Percentiles rank a stretch among this genome's conserved stretches.
Evolutionary conservation across 106 monocot genomes (phyloP).

Genomic region (Cymbidium sinense): DNA sequence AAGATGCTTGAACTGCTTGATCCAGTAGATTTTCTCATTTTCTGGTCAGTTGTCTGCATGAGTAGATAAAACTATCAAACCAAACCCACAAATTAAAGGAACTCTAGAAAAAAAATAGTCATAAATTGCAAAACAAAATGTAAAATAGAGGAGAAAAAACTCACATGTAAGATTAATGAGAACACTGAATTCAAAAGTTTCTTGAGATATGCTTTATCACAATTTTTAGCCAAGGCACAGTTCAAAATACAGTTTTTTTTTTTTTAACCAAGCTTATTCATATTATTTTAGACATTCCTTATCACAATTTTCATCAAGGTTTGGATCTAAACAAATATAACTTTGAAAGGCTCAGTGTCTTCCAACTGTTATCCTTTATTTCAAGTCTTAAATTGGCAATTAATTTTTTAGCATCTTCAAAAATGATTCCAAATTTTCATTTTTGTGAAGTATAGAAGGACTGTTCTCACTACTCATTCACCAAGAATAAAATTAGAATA

Average conservation of each 20-base stretch:
- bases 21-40: background rate
- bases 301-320: background rate
- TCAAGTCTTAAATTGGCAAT: background rate
- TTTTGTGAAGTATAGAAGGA: background rate
- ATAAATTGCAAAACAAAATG: background rate
- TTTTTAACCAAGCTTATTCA: background rate
- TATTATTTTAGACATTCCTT: background rate
- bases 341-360: background rate
- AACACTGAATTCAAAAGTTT: conserved; percentile 3
- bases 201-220: no score
- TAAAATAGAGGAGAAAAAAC: background rate
- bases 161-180: background rate
- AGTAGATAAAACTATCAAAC: background rate
- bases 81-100: no score
- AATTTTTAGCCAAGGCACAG: no score
- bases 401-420: background rate
- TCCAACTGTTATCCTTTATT: background rate
- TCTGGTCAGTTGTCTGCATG: background rate
- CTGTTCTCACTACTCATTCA: background rate
- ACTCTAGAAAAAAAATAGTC: background rate
- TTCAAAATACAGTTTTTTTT: background rate
- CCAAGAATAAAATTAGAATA: background rate
- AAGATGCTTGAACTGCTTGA: conserved; percentile 1
- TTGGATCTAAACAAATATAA: background rate
- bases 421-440: background rate